Percentiles rank a stretch among this genome's conserved stretches.
phyloP scores from a whole-genome alignment of 176 grass and related monocot species.

The Triticum monococcum region DNA sequence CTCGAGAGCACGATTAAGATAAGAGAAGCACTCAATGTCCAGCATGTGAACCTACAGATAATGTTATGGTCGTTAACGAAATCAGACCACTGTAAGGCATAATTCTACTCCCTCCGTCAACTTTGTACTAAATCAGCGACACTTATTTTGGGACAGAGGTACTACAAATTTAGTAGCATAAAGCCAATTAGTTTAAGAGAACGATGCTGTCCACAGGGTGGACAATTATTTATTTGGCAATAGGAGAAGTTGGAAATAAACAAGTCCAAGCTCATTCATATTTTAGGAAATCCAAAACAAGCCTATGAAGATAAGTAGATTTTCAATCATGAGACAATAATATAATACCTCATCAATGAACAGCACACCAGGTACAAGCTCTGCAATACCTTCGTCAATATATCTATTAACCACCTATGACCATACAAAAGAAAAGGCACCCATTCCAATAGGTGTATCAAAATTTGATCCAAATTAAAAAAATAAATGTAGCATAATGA shows the following conservation, averaged over 20 bases:
- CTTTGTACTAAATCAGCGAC: too few relatives aligned
- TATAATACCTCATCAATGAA: constrained; percentile 88
- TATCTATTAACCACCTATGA: constrained; percentile 87
- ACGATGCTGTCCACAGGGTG: neutral
- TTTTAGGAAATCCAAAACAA: neutral
- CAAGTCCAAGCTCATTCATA: neutral
- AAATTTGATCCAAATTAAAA: neutral
- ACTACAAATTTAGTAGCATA: neutral
- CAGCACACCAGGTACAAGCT: constrained; percentile 92
- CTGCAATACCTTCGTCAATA: constrained; percentile 92
- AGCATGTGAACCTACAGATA: constrained; percentile 90
- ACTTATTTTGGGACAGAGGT: too few relatives aligned
- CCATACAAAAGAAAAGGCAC: constrained; percentile 19
- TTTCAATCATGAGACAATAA: constrained; percentile 24
- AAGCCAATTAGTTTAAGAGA: neutral
- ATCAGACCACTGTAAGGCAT: neutral
- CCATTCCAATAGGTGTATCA: neutral
- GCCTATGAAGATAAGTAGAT: neutral
- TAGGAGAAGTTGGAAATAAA: neutral
- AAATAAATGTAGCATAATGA: neutral
- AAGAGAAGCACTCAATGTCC: constrained; percentile 95
- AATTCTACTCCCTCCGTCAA: neutral
- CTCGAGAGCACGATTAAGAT: constrained; percentile 94
- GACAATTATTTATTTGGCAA: neutral
- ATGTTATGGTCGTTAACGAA: neutral